Percentiles rank a stretch among this genome's conserved stretches.
Evolutionary conservation across 306 rosid genomes (phyloP).

Genomic region (Potentilla sterilis): DNA sequence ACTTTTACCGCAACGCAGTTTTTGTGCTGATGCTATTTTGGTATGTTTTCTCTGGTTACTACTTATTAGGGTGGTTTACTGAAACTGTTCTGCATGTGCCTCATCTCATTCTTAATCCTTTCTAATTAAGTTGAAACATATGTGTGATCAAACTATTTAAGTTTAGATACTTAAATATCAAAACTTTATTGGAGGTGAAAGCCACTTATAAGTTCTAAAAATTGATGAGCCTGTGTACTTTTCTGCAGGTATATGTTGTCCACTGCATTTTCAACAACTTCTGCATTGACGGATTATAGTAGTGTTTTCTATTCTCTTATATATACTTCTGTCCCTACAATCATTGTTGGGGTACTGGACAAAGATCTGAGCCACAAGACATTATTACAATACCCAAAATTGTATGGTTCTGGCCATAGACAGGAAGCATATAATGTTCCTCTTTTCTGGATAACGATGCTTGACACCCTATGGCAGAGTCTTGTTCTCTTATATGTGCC

Average conservation of each 20-base stretch:
- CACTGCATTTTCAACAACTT: slow-evolving; percentile 86
- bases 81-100: background rate
- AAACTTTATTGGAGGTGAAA: background rate
- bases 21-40: slow-evolving; percentile 95
- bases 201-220: background rate
- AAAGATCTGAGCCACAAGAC: slow-evolving; percentile 81
- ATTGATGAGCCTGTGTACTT: slow-evolving; percentile 19
- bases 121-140: background rate
- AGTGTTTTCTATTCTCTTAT: slow-evolving; percentile 92
- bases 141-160: background rate
- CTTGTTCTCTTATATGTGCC: slow-evolving; percentile 84
- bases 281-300: slow-evolving; percentile 98
- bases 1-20: slow-evolving; percentile 98
- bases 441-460: slow-evolving; percentile 89
- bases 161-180: background rate
- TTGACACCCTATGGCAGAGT: slow-evolving; percentile 98
- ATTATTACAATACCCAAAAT: slow-evolving; percentile 67
- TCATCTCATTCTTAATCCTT: background rate
- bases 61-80: background rate
- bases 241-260: slow-evolving; percentile 73
- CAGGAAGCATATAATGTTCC: slow-evolving; percentile 85
- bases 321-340: slow-evolving; percentile 92
- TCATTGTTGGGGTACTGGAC: slow-evolving; percentile 90
- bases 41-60: slow-evolving; percentile 40
- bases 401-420: slow-evolving; percentile 84